Evolutionary conservation across 2,329 filamentous ascomycete species (phyloP).

Genomic region (Neofusicoccum cordaticola): DNA sequence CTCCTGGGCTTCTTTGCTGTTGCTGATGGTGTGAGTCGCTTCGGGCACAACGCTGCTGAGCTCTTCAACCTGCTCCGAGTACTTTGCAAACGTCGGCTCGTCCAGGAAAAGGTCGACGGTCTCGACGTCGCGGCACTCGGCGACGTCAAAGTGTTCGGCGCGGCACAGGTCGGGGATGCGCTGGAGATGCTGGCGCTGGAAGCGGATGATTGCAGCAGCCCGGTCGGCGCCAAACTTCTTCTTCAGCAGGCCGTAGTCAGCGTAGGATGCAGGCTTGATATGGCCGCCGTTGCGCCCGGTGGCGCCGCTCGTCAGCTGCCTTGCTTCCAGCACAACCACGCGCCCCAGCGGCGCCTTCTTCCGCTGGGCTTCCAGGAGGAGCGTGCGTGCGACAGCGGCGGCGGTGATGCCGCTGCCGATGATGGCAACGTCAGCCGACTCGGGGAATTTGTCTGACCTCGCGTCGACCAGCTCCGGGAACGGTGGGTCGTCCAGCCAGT

Average conservation of each 20-base stretch:
- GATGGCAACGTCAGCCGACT: conserved; percentile 47
- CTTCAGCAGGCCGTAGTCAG: conserved; percentile 21
- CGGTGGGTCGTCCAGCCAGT: conserved; percentile 36
- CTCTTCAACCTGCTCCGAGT: background rate
- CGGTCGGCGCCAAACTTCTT: conserved; percentile 24
- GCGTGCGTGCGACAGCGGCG: conserved; percentile 63
- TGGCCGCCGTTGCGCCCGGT: conserved; percentile 56
- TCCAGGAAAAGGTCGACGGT: conserved; percentile 17
- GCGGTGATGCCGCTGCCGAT: conserved; percentile 66
- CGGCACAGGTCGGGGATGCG: conserved; percentile 2
- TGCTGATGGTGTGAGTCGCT: background rate
- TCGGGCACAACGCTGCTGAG: background rate
- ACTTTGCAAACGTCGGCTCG: background rate
- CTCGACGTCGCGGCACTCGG: conserved; percentile 12
- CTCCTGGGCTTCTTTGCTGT: background rate
- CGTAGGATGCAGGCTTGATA: conserved; percentile 44
- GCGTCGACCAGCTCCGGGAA: conserved; percentile 7
- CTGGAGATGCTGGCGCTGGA: conserved; percentile 6
- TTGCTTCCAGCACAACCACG: conserved; percentile 45
- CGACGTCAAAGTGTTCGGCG: background rate
- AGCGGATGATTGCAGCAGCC: conserved; percentile 26
- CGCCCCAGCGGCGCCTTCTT: background rate
- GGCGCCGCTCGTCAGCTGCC: conserved; percentile 50
- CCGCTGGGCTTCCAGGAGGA: conserved; percentile 31
- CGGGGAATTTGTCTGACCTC: conserved; percentile 22